Evolutionary conservation across 306 rosid species (phyloP), one percentile per base, ranked within the genome.

Genomic region (Corylus heterophylla): DNA sequence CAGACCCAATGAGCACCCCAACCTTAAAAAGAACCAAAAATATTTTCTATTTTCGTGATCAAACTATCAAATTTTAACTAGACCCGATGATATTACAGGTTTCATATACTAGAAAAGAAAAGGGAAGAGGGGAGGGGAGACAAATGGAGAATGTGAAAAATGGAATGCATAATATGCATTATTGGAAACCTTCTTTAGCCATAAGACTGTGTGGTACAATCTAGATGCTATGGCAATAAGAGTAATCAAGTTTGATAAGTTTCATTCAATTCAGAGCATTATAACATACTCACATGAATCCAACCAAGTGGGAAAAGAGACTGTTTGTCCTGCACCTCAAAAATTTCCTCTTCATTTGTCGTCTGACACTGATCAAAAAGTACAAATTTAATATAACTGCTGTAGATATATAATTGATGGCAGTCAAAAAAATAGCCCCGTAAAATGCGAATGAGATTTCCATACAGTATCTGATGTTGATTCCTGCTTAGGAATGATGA

Each of bases 281-380:
- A 50, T 52, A 55, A 81, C n/a, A 69, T 85, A 86, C 98, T 92
- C 90, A 95, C 98, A 76, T 95, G 98, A 77, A 94, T 94, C 98
- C 98, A 94, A 50, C 98, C 98, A 83, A 94, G 98, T 63, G 98
- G 97, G 66, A 94, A 95, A 80, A 95, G 97, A 71, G 98, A 95
- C 69, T 77, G 88, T 81, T 87, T 92, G 67, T 92, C 98, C 85
- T 95, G 98, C 81, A 89, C 97, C 75, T 95, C 98, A 86, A 95
- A 95, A 76, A 95, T 92, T 79, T 95, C 98, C 89, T 95, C 98
- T 86, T 95, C 98, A 79, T 92, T 89, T 61, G 95, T 92, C 54
- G 98, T 47, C 80, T 92, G 97, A 87, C 98, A 95, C 98, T 95
- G 90, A 83, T 74, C 78, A 81, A 79, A 82, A 79, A 79, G 76